Evolutionary conservation across 495 filamentous ascomycete species (phyloP), one percentile per base, ranked within the genome.

Genomic region (Hypoxylon lienhwacheense): DNA sequence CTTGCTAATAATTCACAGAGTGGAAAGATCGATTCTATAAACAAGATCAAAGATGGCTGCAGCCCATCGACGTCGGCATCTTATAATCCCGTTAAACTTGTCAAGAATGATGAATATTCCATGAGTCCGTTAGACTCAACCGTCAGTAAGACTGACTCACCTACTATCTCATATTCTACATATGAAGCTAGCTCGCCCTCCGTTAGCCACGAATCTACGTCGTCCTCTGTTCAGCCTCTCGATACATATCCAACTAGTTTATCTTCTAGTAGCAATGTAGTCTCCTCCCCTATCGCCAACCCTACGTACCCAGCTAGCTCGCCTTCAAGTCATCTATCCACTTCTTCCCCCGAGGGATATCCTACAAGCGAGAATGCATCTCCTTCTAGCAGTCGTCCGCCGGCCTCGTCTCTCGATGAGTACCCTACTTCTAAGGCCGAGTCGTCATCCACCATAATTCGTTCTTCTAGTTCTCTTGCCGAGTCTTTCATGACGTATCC

Each of bases 21-120:
- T 26, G 64, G 64, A 5, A 67, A 57, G 47, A 39, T 59, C 33
- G 29, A 32, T 14, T 50, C 54, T 16, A 65, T 67, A 28, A 54
- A 63, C 29, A 61, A 58, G 40, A 54, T 67, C 14, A 33, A 56
- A 11, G 53, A 55, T 8, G 60, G 53, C 26, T 66, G 64, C 11
- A 14, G 33, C 17, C 41, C 48, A 17, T 48, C 44, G 6, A 31
- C 7, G 2, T 2, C 12, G 7, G 28, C 7, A 31, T 29, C 45
- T n/a, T n/a, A n/a, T 26, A 37, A 21, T 34, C 34, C 51, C 0
- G 21, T 24, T 8, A 56, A 33, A 31, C 17, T 55, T 22, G 51
- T 32, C 7, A 64, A 49, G 32, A 53, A 45, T 4, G 43, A 47
- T 24, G 24, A 43, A 5, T 59, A 55, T 43, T 25, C 59, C 25